Conservation (phyloP, 2,329 filamentous ascomycete genomes). For the Talaromyces sp. region DNA sequence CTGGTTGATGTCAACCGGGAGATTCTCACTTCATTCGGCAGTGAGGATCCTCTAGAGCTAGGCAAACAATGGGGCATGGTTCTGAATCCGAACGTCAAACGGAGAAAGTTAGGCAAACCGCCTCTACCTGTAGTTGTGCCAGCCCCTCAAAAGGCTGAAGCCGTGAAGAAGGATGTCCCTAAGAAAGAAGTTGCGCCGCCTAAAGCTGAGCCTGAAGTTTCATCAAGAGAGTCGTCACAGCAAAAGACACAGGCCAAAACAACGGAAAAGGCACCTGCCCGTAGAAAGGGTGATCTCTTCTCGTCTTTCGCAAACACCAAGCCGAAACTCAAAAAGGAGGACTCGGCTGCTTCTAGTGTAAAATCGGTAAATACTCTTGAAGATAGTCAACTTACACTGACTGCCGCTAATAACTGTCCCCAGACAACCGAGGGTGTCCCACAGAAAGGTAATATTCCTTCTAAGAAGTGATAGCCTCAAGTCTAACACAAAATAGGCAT, state of each 20-base stretch:
- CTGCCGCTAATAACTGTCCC: conserved; percentile 18
- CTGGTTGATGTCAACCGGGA: conserved; percentile 68
- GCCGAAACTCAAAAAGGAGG: conserved; percentile 52
- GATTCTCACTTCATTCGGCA: conserved; percentile 53
- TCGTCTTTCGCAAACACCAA: conserved; percentile 73
- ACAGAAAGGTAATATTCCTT: conserved; percentile 47
- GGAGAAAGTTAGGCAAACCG: conserved; percentile 42
- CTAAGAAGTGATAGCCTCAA: neutral
- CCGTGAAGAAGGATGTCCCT: conserved; percentile 25
- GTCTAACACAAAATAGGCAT: conserved; percentile 37
- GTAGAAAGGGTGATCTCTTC: conserved; percentile 66
- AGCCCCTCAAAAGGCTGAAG: conserved; percentile 32
- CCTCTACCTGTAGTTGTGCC: conserved; percentile 30
- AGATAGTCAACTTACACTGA: neutral
- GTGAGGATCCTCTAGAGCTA: conserved; percentile 58
- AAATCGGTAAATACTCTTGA: conserved; percentile 34
- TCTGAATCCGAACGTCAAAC: conserved; percentile 65
- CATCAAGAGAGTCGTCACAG: conserved; percentile 20
- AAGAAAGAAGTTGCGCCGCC: conserved; percentile 1
- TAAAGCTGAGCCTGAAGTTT: neutral
- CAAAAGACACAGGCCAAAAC: conserved; percentile 25
- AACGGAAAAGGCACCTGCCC: conserved; percentile 39
- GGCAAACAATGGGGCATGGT: conserved; percentile 70
- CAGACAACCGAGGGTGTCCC: conserved; percentile 36
- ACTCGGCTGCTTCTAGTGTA: conserved; percentile 30